These are phyloP conservation scores for Priceomyces melissophilus DNA, from an alignment of 805 yeast species.

Conservation along the genomic window DNA sequence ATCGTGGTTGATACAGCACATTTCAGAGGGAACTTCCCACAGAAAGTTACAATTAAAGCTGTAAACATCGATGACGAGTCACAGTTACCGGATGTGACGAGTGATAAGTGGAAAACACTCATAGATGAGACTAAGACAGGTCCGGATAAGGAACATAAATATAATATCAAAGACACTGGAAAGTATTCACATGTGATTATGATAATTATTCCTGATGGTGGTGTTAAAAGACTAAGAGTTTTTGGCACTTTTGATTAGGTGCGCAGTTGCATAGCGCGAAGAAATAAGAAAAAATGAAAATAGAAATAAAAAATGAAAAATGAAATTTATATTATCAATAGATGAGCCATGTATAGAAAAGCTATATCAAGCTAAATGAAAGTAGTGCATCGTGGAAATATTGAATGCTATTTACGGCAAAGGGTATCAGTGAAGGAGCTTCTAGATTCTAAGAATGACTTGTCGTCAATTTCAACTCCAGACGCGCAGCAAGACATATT, in stretches of 20 bases:
- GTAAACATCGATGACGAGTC: constrained; percentile 27
- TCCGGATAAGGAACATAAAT: constrained; percentile 81
- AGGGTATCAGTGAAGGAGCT: constrained; percentile 17
- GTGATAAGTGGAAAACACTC: constrained; percentile 56
- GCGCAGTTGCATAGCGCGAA: not conserved
- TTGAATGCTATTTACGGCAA: constrained; percentile 6
- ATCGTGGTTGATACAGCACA: constrained; percentile 88
- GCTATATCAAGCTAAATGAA: not conserved
- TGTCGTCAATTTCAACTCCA: constrained; percentile 6
- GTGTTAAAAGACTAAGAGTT: constrained; percentile 86
- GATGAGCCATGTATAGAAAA: not conserved
- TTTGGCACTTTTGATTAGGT: constrained; percentile 50
- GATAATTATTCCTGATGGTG: constrained; percentile 94
- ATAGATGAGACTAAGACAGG: constrained; percentile 70
- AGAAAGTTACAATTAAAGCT: constrained; percentile 68
- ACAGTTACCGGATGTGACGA: constrained; percentile 40
- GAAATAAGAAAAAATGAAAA: too few relatives aligned
- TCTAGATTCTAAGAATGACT: constrained; percentile 5
- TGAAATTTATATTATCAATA: not conserved
- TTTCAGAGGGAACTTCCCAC: constrained; percentile 94
- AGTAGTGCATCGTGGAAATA: not conserved
- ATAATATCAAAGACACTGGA: constrained; percentile 24
- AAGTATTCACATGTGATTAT: constrained; percentile 68
- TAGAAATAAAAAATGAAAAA: not conserved
- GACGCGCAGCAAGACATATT: constrained; percentile 20